Conservation (phyloP, 139 green algal species). For the Zygnema cylindricum region DNA sequence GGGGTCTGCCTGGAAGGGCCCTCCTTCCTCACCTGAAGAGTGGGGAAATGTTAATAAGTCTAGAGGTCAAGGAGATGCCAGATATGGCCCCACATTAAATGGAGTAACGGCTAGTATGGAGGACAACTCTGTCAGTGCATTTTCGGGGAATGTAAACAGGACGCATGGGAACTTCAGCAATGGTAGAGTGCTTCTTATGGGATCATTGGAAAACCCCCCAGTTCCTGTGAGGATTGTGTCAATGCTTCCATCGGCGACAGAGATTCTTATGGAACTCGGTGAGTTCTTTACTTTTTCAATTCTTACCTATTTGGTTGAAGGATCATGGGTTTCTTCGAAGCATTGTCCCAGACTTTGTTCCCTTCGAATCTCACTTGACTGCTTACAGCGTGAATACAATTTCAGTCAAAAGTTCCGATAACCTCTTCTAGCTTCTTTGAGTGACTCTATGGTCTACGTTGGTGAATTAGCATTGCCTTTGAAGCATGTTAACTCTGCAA, state of each 20-base stretch:
- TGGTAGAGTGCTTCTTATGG: background rate
- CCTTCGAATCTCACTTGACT: too few species aligned
- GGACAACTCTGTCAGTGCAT: background rate
- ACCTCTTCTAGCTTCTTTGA: too few species aligned
- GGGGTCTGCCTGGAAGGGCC: background rate
- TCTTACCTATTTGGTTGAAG: background rate
- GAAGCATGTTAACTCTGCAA: too few species aligned
- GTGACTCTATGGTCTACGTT: too few species aligned
- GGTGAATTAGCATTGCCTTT: too few species aligned
- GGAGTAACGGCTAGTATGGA: background rate
- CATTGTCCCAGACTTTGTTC: too few species aligned
- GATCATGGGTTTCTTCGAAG: background rate
- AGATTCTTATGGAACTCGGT: conserved; percentile 83
- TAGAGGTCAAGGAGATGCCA: background rate
- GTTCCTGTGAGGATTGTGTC: conserved; percentile 65
- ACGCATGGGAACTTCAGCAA: background rate
- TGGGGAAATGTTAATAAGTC: background rate
- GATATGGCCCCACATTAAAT: background rate
- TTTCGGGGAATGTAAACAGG: background rate
- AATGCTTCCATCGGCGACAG: conserved; percentile 75
- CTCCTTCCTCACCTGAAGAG: conserved; percentile 1
- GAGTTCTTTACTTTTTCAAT: conserved; percentile 57
- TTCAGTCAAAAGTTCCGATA: too few species aligned
- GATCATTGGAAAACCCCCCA: background rate
- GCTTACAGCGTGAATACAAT: too few species aligned